Conservation (phyloP, 495 filamentous ascomycete genomes). For the Tuber calosporum region DNA sequence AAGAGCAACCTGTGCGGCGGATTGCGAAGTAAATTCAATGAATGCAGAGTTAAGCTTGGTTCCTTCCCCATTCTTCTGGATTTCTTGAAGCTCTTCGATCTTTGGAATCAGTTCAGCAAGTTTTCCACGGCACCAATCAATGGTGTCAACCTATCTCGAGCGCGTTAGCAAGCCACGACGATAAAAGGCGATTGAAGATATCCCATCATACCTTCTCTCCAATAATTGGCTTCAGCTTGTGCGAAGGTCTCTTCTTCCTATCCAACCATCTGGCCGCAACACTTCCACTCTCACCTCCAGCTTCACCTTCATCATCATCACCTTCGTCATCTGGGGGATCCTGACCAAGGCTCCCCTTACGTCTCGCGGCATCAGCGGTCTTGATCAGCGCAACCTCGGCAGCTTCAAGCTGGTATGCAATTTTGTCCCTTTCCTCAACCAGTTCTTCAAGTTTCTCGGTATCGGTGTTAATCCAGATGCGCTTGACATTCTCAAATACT, state of each 20-base stretch:
- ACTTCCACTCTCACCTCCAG: slow-evolving; percentile 60
- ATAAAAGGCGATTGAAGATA: slow-evolving; percentile 2
- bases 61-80: slow-evolving; percentile 63
- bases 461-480: slow-evolving; percentile 79
- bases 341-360: slow-evolving; percentile 55
- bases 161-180: slow-evolving; percentile 12
- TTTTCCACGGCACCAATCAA: slow-evolving; percentile 82
- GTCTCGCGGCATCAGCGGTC: slow-evolving; percentile 67
- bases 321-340: slow-evolving; percentile 50
- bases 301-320: slow-evolving; percentile 49
- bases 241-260: slow-evolving; percentile 75
- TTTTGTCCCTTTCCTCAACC: slow-evolving; percentile 75
- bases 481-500: slow-evolving; percentile 72
- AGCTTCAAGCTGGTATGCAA: slow-evolving; percentile 76
- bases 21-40: slow-evolving; percentile 75
- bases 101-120: slow-evolving; percentile 74
- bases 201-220: slow-evolving; percentile 60
- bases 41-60: slow-evolving; percentile 67
- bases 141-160: slow-evolving; percentile 64
- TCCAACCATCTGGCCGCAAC: slow-evolving; percentile 73
- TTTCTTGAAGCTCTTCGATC: slow-evolving; percentile 66
- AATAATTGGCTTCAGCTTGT: slow-evolving; percentile 67
- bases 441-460: slow-evolving; percentile 73
- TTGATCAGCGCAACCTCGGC: slow-evolving; percentile 84
- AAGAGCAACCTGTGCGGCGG: slow-evolving; percentile 76